Evolutionary conservation across 2,329 filamentous ascomycete genomes (phyloP), one percentile per base, ranked within the genome.

Genomic region (Fusarium concolor): DNA sequence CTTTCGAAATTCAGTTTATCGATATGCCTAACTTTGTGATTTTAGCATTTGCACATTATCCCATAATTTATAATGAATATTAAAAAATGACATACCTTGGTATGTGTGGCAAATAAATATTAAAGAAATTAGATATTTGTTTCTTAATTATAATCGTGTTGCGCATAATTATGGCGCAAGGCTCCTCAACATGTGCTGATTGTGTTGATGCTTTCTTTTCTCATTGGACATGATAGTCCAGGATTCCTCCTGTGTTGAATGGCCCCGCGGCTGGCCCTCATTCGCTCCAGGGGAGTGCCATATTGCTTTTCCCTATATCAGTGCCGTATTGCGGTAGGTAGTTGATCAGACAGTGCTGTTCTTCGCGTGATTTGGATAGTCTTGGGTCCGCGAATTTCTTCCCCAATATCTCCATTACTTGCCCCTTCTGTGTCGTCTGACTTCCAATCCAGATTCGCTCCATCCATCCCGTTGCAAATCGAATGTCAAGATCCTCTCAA

Each of bases 401-500:
- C 5, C 41, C 35, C 24, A 22, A 15, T 26, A 45, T 42, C 38
- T 45, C 10, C 17, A 47, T 67, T 41, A 59, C 41, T 26, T 61
- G n/a, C 26, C 24, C 31, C 56, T 56, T 45, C 69, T 52, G 28
- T 57, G 65, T 44, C 64, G 63, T n/a, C 55, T 54, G 15, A 68
- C 60, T 47, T 75, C 73, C 45, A 65, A 65, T n/a, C 71, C 70
- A 18, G 74, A 59, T 38, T 76, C 76, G 18, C 64, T 74, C 44
- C 72, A 73, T n/a, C 73, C 75, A 18, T 80, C 78, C 71, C 77
- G 77, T 15, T 75, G 72, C 37, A 80, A 65, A 8, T 78, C 78
- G 55, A 80, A 79, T 2, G 79, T 80, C 29, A 80, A 62, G 38
- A 76, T 79, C 17, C 79, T 74, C 62, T 80, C 79, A 10, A 80